phyloP scores from a whole-genome alignment of 2,329 filamentous ascomycete species.

The Paecilomyces fulvus region DNA sequence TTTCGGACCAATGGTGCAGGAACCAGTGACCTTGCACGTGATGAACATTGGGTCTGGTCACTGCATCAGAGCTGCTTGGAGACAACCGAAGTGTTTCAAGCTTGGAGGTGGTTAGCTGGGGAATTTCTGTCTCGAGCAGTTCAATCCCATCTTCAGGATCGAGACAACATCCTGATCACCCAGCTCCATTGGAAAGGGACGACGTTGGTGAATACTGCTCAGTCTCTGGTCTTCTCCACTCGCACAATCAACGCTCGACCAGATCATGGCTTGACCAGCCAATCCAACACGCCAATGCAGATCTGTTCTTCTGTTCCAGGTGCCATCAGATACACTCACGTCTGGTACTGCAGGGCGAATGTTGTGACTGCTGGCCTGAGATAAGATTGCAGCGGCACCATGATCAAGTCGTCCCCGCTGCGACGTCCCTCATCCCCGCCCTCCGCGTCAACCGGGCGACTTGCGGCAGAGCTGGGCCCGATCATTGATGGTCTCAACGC shows the following conservation, averaged over 20 bases:
- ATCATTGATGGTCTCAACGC: constrained; percentile 28
- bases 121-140: not conserved
- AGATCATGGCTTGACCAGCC: constrained; percentile 23
- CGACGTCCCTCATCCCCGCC: constrained; percentile 20
- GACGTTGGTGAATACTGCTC: not conserved
- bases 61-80: not conserved
- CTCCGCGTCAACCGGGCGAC: constrained; percentile 22
- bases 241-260: constrained; percentile 6
- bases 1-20: constrained; percentile 2
- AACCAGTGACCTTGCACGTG: not conserved
- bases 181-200: not conserved
- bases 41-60: not conserved
- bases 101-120: not conserved
- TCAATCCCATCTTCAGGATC: not conserved
- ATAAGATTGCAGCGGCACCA: constrained; percentile 22
- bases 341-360: not conserved
- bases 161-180: not conserved
- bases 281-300: constrained; percentile 22
- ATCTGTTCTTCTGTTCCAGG: not conserved
- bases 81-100: not conserved
- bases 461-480: constrained; percentile 29
- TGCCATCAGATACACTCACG: not conserved
- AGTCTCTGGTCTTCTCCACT: constrained; percentile 10
- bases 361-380: constrained; percentile 16
- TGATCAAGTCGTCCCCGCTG: constrained; percentile 20